Base-by-base conservation (phyloP, 495 filamentous ascomycete genomes). In the Parathielavia appendiculata region DNA sequence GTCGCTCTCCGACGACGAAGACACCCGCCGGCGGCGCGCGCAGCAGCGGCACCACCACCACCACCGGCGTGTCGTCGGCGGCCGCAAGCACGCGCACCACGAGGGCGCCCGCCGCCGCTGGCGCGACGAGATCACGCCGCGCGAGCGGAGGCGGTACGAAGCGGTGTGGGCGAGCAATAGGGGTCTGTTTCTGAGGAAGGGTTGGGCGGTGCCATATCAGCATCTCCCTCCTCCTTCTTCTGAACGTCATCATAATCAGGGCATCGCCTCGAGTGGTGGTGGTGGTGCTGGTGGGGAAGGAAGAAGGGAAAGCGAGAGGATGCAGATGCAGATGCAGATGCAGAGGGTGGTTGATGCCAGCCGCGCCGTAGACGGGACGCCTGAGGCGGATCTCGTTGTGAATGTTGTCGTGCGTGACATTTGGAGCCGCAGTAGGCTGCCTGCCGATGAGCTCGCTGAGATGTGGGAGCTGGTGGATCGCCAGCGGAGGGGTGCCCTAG, bases 111-210 rank as follows among this genome's bases (percentile, higher is more conserved):
- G 91, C 20, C 88, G 85, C 65, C 81, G 89, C n/a, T 97, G 91
- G 89, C 78, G 86, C 34, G 86, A 88, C 57, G 78, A 83, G 54
- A 79, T 97, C 40, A 89, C 88, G 0, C 82, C 87, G 57, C 73
- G 83, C 10, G 90, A 97, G 65, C 80, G 91, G 39, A 90, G 89
- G 64, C 79, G 92, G n/a, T 97, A 97, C 65, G 93, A 97, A 73
- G 95, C 91, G 5, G 86, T 98, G 4, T 98, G 91, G 91, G 93
- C 95, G 23, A 91, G 90, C 17, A 97, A 98, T 65, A 83, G 83
- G 57, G 92, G 91, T 0, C 55, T 92, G n/a, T 65, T 67, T 46
- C 36, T 66, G 16, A 54, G 39, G 11, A 44, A 51, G 26, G 60
- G 58, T 0, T 70, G 63, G 40, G 62, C n/a, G 22, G 50, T 58